Conservation (phyloP, 805 yeast genomes). For the Metschnikowia chrysomelidarum region DNA sequence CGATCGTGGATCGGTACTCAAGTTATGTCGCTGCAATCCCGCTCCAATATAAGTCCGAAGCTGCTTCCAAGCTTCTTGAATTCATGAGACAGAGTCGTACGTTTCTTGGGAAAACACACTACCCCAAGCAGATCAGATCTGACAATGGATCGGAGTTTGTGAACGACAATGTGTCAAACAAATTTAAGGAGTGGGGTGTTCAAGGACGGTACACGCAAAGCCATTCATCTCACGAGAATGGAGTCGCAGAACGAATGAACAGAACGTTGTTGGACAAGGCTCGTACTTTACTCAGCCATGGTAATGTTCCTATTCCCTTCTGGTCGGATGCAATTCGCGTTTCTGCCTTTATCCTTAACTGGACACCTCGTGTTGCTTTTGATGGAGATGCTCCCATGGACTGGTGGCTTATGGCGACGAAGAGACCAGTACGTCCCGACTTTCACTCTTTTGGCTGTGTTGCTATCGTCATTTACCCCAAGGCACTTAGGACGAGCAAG, state of each 20-base stretch:
- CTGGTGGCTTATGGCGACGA: no score
- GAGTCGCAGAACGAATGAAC: conserved; percentile 1
- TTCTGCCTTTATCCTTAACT: no score
- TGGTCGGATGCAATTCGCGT: no score
- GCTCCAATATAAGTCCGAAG: background rate
- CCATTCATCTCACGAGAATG: background rate
- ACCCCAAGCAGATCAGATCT: background rate
- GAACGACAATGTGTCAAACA: background rate
- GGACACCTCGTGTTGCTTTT: no score
- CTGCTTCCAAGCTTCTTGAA: background rate
- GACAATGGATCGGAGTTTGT: background rate
- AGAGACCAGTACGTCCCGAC: no score
- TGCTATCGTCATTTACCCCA: no score
- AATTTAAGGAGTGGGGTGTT: background rate
- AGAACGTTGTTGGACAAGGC: no score
- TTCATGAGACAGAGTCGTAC: background rate
- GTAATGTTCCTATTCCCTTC: no score
- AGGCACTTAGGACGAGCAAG: no score
- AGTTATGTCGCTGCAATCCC: background rate
- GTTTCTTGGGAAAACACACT: background rate
- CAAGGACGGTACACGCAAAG: background rate
- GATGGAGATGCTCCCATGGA: no score
- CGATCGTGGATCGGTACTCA: conserved; percentile 1
- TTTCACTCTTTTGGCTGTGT: no score
- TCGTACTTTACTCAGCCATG: no score